Evolutionary conservation across 768 basidiomycete species (phyloP), one percentile per base, ranked within the genome.

Genomic region (Symmetrospora coprosmae): DNA sequence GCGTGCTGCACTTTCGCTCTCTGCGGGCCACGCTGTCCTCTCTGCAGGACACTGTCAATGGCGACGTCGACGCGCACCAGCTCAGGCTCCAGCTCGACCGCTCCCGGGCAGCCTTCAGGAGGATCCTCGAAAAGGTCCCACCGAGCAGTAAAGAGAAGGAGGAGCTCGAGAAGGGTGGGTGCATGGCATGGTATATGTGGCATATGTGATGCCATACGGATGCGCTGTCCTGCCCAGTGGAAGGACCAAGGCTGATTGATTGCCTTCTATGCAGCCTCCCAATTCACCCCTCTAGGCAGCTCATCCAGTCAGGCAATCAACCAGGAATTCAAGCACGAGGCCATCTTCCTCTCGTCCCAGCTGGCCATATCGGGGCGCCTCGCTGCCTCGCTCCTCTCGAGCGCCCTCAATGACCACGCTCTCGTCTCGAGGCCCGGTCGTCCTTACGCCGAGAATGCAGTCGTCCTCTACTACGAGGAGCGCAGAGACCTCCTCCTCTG

Each of bases 361-460:
- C 82, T 94, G 52, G 78, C 80, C 67, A 81, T 81, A 65, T 91
- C 89, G 13, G 89, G 92, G 74, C 80, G 82, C 66, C 82, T 85
- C 72, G 74, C 82, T 50, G 85, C 87, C 3, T 62, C 64, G 2
- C 60, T 70, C 19, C 65, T 70, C 63, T 64, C 50, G 13, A 76
- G 76, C 21, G 78, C 87, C 17, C 75, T 87, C 45, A 73, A 78
- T 21, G 76, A 84, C 39, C 82, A 82, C 73, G 66, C 77, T 0
- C 74, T 77, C 61, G 81, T 82, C 67, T 82, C 85, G 0, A 86
- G 86, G 64, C 73, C 83, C 16, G 74, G 72, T 2, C 74, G 79
- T 4, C 76, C 74, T 56, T 79, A 76, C 50, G 75, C 87, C 31
- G 87, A 89, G 69, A 72, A 77, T 0, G 77, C 84, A 19, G 71